Conservation (phyloP, 768 basidiomycete species). For the Boletellus ananiceps region DNA sequence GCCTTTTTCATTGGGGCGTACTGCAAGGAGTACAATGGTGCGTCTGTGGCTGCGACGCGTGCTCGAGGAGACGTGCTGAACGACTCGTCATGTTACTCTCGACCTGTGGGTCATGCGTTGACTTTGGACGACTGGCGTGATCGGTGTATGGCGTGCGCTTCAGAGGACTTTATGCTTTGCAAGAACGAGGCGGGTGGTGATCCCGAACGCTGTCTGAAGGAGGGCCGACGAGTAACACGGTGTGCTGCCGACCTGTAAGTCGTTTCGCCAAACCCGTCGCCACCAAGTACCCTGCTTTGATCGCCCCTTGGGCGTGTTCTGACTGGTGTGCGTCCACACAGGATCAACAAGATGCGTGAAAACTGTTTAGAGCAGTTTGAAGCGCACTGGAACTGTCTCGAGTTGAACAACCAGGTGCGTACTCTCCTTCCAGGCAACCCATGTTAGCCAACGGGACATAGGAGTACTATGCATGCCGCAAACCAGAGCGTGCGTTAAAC, state of each 20-base stretch:
- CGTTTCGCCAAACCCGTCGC: background rate
- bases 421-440: background rate
- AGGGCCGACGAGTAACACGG: slow-evolving; percentile 91
- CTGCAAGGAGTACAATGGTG: slow-evolving; percentile 97
- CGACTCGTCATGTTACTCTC: background rate
- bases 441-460: slow-evolving; percentile 27
- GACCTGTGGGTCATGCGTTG: background rate
- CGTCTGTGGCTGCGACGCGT: slow-evolving; percentile 23
- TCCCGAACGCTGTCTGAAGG: slow-evolving; percentile 90
- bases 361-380: slow-evolving; percentile 86
- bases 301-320: background rate
- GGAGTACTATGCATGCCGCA: slow-evolving; percentile 89
- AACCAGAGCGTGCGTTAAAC: slow-evolving; percentile 84
- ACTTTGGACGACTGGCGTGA: background rate
- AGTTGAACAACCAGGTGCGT: slow-evolving; percentile 88
- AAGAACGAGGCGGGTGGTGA: slow-evolving; percentile 81
- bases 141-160: background rate
- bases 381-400: slow-evolving; percentile 91
- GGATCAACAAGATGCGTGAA: slow-evolving; percentile 90
- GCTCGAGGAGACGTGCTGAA: slow-evolving; percentile 8
- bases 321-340: slow-evolving; percentile 28
- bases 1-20: slow-evolving; percentile 95
- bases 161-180: slow-evolving; percentile 97
- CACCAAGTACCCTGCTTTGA: too few species aligned
- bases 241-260: slow-evolving; percentile 92